Conservation (phyloP, 306 rosid species). For the Cyclanthera cordifolia region DNA sequence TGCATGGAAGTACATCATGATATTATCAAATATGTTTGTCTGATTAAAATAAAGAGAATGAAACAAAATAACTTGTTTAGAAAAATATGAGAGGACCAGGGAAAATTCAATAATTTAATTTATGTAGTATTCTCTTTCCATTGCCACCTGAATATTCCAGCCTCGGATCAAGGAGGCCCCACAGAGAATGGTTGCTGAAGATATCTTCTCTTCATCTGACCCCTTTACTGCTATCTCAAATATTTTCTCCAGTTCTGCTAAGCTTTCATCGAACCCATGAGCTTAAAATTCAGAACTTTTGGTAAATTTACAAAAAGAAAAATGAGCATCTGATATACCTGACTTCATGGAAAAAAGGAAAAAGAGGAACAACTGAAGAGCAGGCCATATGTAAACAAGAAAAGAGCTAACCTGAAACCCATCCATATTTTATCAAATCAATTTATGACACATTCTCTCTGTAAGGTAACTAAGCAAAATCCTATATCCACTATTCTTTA, state of each 20-base stretch:
- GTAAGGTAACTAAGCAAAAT: background rate
- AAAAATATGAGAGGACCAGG: background rate
- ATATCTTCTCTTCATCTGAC: constrained; percentile 80
- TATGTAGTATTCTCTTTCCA: constrained; percentile 1
- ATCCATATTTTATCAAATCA: constrained; percentile 15
- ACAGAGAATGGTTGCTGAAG: constrained; percentile 85
- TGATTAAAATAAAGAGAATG: background rate
- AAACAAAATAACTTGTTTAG: background rate
- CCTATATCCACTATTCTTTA: background rate
- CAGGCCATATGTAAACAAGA: background rate
- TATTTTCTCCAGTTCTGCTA: constrained; percentile 91
- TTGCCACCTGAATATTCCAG: constrained; percentile 83
- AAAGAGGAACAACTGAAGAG: constrained; percentile 68
- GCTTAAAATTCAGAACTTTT: constrained; percentile 93
- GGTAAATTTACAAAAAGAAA: constrained; percentile 55
- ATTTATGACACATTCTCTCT: background rate
- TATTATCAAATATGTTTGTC: constrained; percentile 18
- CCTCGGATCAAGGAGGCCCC: constrained; percentile 89
- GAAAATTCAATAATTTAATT: too few relatives aligned
- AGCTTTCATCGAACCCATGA: constrained; percentile 99
- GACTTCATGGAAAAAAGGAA: constrained; percentile 76
- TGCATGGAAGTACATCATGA: constrained; percentile 32
- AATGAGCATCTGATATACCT: constrained; percentile 88
- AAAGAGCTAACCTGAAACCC: constrained; percentile 21
- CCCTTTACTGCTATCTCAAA: constrained; percentile 76